Conservation (phyloP, 1,284 basidiomycete species). For the Ganoderma sp. region DNA sequence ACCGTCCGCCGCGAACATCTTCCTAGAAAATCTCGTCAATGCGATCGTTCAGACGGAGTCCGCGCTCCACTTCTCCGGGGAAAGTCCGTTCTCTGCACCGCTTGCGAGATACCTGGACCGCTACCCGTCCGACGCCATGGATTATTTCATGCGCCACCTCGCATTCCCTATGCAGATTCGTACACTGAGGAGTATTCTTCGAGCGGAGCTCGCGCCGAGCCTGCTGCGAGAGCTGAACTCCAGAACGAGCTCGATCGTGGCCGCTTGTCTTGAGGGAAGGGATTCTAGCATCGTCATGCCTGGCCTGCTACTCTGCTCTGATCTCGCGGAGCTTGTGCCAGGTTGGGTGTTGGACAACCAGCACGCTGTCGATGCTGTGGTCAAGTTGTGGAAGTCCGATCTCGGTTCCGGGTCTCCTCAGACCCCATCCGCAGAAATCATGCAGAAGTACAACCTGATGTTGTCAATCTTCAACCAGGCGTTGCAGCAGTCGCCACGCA, state of each 20-base stretch:
- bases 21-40: slow-evolving; percentile 86
- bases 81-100: slow-evolving; percentile 94
- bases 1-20: slow-evolving; percentile 91
- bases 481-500: slow-evolving; percentile 69
- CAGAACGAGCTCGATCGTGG: slow-evolving; percentile 66
- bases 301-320: slow-evolving; percentile 78
- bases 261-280: slow-evolving; percentile 61
- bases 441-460: slow-evolving; percentile 73
- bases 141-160: slow-evolving; percentile 85
- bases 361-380: slow-evolving; percentile 69
- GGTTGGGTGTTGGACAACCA: slow-evolving; percentile 77
- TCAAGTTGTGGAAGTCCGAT: slow-evolving; percentile 75
- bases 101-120: slow-evolving; percentile 91
- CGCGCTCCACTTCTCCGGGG: slow-evolving; percentile 87
- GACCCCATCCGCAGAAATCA: slow-evolving; percentile 55
- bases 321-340: slow-evolving; percentile 72
- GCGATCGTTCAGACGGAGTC: slow-evolving; percentile 94
- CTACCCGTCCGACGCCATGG: slow-evolving; percentile 85
- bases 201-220: slow-evolving; percentile 77
- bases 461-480: slow-evolving; percentile 81
- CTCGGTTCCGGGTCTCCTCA: slow-evolving; percentile 54
- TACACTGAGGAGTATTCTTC: slow-evolving; percentile 82
- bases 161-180: slow-evolving; percentile 77
- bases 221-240: slow-evolving; percentile 78
- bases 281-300: slow-evolving; percentile 65